Evolutionary conservation across 2,329 filamentous ascomycete genomes (phyloP), one percentile per base, ranked within the genome.

Genomic region (Fusarium torreyae): DNA sequence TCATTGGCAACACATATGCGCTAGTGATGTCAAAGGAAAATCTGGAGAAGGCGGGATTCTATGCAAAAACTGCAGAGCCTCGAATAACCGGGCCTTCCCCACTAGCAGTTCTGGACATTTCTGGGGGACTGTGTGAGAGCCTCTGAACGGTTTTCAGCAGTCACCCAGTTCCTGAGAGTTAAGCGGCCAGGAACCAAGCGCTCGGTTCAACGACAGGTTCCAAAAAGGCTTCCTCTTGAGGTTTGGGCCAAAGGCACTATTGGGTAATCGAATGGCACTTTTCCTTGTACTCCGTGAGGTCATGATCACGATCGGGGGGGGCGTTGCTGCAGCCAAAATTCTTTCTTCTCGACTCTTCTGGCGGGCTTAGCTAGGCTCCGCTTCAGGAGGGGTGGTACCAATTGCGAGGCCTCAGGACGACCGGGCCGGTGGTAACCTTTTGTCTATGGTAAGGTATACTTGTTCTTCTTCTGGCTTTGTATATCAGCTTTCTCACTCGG

Each of bases 51-150:
- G 44, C 58, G 42, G 53, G 46, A 53, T 60, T 55, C 48, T 53
- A 66, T 58, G 48, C 51, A 61, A 59, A 63, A 72, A 68, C 62
- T 64, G 63, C 71, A 76, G 76, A 77, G 75, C 76, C 77, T 78
- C 73, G 75, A 79, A 77, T 77, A 78, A 76, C 75, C 77, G 77
- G 73, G 58, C 61, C 57, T 69, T 61, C 64, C 54, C 71, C 70
- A 71, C 70, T 53, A 55, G 44, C 51, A 65, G 36, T 42, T 57
- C 62, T 66, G 62, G 50, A 43, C 46, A 63, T 34, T 67, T 46
- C 49, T 56, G 57, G 57, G 49, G 56, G 57, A 48, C 36, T 39
- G 31, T 46, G 22, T 46, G 51, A 55, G 40, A 55, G 40, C 46
- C 33, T 46, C 34, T 38, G 7, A 20, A 36, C 17, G 17, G 13